These are phyloP conservation scores for Boletellus dicymbophilus DNA, from an alignment of 1,284 basidiomycete species.

Conservation along the genomic window DNA sequence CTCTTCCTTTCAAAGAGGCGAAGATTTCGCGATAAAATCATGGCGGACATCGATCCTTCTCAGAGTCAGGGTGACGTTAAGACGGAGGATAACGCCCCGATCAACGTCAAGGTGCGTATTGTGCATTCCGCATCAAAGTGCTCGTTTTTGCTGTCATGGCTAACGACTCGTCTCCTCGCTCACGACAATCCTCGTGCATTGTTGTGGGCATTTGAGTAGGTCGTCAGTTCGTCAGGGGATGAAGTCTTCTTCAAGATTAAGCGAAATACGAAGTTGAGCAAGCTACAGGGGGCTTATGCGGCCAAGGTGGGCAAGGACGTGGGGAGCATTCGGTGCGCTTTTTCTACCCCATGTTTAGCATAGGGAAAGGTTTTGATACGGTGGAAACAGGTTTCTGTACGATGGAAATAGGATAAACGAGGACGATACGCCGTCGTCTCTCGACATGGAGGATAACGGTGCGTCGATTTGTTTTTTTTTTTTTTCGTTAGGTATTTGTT, in stretches of 20 bases:
- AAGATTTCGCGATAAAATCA: slow-evolving; percentile 4
- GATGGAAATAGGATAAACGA: slow-evolving; percentile 84
- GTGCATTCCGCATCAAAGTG: too few relatives aligned
- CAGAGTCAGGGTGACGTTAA: slow-evolving; percentile 49
- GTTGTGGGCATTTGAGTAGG: slow-evolving; percentile 43
- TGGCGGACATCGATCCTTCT: too few relatives aligned
- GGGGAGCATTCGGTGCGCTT: slow-evolving; percentile 75
- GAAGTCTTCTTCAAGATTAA: slow-evolving; percentile 99
- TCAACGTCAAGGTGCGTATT: slow-evolving; percentile 78
- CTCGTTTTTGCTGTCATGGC: background rate
- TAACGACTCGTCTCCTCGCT: background rate
- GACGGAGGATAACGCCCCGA: slow-evolving; percentile 70
- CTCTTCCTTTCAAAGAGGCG: background rate
- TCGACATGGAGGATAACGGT: slow-evolving; percentile 90
- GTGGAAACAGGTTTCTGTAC: slow-evolving; percentile 72
- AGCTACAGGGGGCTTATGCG: slow-evolving; percentile 93
- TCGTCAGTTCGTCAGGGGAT: slow-evolving; percentile 76
- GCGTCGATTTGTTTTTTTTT: slow-evolving; percentile 17
- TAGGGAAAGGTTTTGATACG: background rate
- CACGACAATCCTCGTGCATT: too few relatives aligned
- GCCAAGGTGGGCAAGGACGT: slow-evolving; percentile 93
- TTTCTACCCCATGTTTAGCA: background rate
- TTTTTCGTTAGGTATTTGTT: background rate
- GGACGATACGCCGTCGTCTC: slow-evolving; percentile 79
- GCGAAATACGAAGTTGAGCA: slow-evolving; percentile 90